Evolutionary conservation across 805 yeast genomes (phyloP).

Genomic region (Yarrowia hollandica): DNA sequence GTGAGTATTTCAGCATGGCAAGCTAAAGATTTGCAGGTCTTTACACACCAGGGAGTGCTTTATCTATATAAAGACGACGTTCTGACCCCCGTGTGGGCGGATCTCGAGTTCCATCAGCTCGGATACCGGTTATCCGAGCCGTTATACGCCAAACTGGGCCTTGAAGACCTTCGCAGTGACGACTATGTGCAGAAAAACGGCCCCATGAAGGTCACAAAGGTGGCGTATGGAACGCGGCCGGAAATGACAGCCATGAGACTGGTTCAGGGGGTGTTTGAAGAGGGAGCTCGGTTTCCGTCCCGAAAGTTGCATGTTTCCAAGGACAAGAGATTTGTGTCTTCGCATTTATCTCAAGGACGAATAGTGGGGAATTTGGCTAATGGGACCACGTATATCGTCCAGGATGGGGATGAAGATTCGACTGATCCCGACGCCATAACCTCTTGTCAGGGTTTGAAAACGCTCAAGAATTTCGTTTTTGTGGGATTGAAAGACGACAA

Average conservation of each 20-base stretch:
- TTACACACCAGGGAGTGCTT: neutral
- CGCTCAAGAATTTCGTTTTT: neutral
- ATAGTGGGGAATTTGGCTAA: neutral
- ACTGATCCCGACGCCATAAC: no score
- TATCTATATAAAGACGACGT: neutral
- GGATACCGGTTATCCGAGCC: neutral
- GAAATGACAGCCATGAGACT: neutral
- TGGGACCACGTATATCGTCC: neutral
- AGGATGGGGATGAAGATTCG: no score
- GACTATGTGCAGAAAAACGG: neutral
- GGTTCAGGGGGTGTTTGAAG: neutral
- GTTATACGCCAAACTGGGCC: neutral
- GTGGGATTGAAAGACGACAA: neutral
- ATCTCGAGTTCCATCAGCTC: neutral
- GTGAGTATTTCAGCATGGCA: neutral
- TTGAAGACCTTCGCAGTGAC: constrained; percentile 8
- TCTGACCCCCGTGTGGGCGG: neutral
- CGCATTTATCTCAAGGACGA: neutral
- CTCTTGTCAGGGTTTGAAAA: no score
- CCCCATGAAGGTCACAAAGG: neutral
- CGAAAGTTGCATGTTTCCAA: neutral
- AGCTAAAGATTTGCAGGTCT: neutral
- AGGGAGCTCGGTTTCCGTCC: neutral
- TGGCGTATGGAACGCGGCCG: neutral
- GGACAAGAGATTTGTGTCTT: neutral